These are phyloP conservation scores for Mycena maculata DNA, from an alignment of 768 basidiomycete species.

Conservation along the genomic window DNA sequence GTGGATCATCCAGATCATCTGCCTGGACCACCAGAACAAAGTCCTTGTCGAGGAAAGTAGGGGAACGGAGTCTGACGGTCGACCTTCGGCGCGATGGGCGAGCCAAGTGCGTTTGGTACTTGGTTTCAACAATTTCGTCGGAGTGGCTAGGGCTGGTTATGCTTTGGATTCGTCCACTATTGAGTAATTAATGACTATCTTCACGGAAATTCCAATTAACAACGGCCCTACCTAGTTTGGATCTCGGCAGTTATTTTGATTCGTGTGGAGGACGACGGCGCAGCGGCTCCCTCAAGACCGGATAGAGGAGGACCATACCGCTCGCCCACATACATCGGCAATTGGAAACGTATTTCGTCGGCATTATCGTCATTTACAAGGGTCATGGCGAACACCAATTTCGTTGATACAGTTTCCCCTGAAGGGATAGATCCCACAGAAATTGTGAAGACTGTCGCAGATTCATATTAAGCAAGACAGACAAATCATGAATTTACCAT, in stretches of 20 bases:
- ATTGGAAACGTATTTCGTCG: constrained; percentile 64
- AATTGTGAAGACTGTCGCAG: constrained; percentile 62
- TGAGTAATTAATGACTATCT: no score
- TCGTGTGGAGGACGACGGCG: constrained; percentile 46
- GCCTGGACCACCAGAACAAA: constrained; percentile 65
- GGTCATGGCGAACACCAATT: constrained; percentile 62
- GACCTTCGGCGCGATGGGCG: constrained; percentile 53
- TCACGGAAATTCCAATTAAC: no score
- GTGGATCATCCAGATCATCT: constrained; percentile 61
- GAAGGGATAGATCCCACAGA: constrained; percentile 67
- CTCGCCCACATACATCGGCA: constrained; percentile 61
- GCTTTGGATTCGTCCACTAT: constrained; percentile 52
- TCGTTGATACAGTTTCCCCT: constrained; percentile 50
- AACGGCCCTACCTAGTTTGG: no score
- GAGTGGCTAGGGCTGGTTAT: constrained; percentile 59
- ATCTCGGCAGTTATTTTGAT: constrained; percentile 57
- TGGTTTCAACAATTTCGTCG: constrained; percentile 43
- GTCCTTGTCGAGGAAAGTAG: constrained; percentile 56
- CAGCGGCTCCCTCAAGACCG: constrained; percentile 46
- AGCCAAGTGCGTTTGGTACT: constrained; percentile 49
- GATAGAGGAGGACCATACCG: constrained; percentile 64
- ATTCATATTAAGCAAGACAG: background rate
- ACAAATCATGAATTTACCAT: constrained; percentile 51
- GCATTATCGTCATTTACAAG: constrained; percentile 60
- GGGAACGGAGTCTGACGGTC: constrained; percentile 53